Evolutionary conservation across 2,329 filamentous ascomycete species (phyloP).

Genomic region (Paecilomyces dactylethromorphus): DNA sequence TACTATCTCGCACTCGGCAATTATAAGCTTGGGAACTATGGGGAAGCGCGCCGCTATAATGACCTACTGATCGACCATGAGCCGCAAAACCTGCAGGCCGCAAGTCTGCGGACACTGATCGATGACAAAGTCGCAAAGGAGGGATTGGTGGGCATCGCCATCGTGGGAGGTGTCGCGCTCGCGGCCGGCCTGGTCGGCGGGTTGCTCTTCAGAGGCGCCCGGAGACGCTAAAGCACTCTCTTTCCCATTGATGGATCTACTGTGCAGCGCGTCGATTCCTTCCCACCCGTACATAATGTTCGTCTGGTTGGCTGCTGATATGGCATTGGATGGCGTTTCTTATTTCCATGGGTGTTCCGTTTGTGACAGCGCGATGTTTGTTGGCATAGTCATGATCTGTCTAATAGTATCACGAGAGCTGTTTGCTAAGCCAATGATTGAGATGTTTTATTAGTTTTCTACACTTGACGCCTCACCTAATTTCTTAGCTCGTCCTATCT

Average conservation of each 20-base stretch:
- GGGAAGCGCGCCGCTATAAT: slow-evolving; percentile 89
- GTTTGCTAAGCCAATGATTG: neutral
- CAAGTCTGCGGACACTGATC: slow-evolving; percentile 78
- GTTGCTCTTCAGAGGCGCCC: slow-evolving; percentile 70
- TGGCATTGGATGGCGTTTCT: slow-evolving; percentile 10
- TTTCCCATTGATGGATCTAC: neutral
- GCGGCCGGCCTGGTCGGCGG: slow-evolving; percentile 90
- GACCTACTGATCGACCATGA: slow-evolving; percentile 87
- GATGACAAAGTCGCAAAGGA: slow-evolving; percentile 96
- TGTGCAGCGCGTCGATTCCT: neutral
- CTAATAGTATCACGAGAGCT: neutral
- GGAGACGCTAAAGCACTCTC: slow-evolving; percentile 45
- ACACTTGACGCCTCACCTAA: neutral
- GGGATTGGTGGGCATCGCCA: slow-evolving; percentile 87
- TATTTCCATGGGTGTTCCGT: neutral
- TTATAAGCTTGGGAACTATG: slow-evolving; percentile 97
- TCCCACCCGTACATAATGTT: slow-evolving; percentile 1
- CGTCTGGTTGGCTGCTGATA: slow-evolving; percentile 3
- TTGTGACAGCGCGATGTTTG: neutral
- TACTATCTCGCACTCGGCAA: slow-evolving; percentile 97
- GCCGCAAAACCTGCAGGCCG: slow-evolving; percentile 82
- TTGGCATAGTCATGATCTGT: slow-evolving; percentile 1
- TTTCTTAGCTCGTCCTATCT: neutral
- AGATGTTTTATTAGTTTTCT: neutral
- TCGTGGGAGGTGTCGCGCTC: slow-evolving; percentile 86